Conservation (phyloP, 257 asterid genomes). For the Salvia rosmarinus region DNA sequence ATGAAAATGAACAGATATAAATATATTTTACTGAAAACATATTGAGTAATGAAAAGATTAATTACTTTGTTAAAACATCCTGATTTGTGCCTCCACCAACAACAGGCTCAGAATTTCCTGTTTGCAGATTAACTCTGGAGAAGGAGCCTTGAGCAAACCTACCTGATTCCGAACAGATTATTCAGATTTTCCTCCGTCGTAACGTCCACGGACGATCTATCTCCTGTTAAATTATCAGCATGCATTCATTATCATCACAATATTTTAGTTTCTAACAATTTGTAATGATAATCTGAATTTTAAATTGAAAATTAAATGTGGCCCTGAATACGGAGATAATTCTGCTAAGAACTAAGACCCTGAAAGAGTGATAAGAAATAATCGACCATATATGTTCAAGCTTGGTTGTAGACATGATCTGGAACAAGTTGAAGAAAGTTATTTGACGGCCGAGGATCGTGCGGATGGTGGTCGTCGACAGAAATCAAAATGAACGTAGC, state of each 20-base stretch:
- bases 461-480: too few relatives aligned
- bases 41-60: background rate
- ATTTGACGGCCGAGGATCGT: too few relatives aligned
- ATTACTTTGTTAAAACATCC: slow-evolving; percentile 51
- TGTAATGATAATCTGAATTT: too few relatives aligned
- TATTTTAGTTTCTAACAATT: too few relatives aligned
- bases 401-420: slow-evolving; percentile 48
- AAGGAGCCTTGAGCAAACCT: slow-evolving; percentile 41
- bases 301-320: too few relatives aligned
- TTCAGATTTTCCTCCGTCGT: slow-evolving; percentile 49
- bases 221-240: slow-evolving; percentile 51
- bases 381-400: slow-evolving; percentile 51
- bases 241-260: too few relatives aligned
- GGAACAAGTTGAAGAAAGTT: too few relatives aligned
- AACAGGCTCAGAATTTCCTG: slow-evolving; percentile 48
- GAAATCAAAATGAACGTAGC: too few relatives aligned
- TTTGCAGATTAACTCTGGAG: slow-evolving; percentile 45
- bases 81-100: slow-evolving; percentile 57
- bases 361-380: slow-evolving; percentile 47
- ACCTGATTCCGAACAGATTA: slow-evolving; percentile 46
- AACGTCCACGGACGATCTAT: slow-evolving; percentile 44
- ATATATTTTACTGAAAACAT: background rate
- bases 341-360: slow-evolving; percentile 38
- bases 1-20: background rate
- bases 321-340: slow-evolving; percentile 61